Base-by-base conservation (phyloP, 2,329 filamentous ascomycete genomes). In the Penicillium digitatum region DNA sequence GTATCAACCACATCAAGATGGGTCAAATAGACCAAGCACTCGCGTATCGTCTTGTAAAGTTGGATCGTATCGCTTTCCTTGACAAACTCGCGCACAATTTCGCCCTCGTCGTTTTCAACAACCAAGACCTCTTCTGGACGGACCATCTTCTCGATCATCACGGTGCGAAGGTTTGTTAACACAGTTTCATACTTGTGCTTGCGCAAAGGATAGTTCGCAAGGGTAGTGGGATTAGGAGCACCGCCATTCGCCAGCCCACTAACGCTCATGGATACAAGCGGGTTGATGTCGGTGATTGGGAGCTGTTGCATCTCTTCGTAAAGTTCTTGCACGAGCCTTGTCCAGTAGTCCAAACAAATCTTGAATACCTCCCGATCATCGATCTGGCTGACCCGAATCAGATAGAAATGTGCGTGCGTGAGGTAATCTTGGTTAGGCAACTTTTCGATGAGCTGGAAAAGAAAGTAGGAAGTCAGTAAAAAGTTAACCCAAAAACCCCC, bases 121-220 rank as follows among this genome's bases (percentile, higher is more conserved):
- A 99, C 95, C 65, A 99, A 76, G 9, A 99, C 95, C 76, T 99
- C 95, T 76, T 99, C 94, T 0, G 94, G 94, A 40, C 92, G 85
- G 31, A 99, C 94, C 94, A 99, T 99, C 81, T 96, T 96, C 78
- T 99, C 94, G 59, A 99, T 97, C 94, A 99, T 99, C 62, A 99
- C 94, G 24, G 93, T 88, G 63, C 94, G 87, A 54, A 99, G 81
- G 72, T 96, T 97, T 10, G 93, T 93, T 47, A 99, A 79, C 20
- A 99, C 88, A 70, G 96, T 91, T 62, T 87, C 87, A 75, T 97
- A 99, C 77, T 96, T 97, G 82, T 99, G 93, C 79, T 99, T 99
- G 58, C 95, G 87, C 42, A 99, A 83, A 12, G 93, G 91, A 69
- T 95, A 95, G 74, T 91, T 95, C 66, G 87, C 87, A 59, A 97